Evolutionary conservation across 2,329 filamentous ascomycete species (phyloP).

Genomic region (Colletotrichum liriopes): DNA sequence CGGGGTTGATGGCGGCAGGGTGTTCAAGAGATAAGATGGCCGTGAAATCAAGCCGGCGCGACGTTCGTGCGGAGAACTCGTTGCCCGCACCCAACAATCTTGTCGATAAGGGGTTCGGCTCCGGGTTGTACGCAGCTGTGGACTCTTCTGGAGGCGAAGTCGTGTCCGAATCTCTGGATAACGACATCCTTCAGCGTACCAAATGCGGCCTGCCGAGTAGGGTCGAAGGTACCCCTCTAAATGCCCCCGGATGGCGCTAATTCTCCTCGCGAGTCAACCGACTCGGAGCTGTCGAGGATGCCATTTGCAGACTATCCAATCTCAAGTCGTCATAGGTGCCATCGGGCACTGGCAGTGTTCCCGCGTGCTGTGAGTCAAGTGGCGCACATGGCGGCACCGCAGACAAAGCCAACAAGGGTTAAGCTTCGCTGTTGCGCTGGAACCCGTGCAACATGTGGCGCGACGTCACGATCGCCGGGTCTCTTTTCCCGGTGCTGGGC

Average conservation of each 20-base stretch:
- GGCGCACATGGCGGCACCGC: slow-evolving; percentile 7
- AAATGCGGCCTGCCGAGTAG: background rate
- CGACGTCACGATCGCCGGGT: background rate
- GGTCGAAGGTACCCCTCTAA: background rate
- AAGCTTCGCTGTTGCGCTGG: slow-evolving; percentile 7
- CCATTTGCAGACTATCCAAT: background rate
- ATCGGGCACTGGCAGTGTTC: background rate
- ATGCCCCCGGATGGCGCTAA: slow-evolving; percentile 1
- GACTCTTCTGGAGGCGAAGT: background rate
- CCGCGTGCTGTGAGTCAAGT: slow-evolving; percentile 1
- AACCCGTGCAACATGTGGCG: background rate
- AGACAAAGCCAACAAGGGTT: background rate
- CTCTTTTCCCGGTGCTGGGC: background rate
- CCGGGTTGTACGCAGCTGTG: background rate
- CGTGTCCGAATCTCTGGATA: background rate
- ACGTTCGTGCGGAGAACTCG: background rate
- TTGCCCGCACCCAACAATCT: no score
- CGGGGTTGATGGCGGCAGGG: background rate
- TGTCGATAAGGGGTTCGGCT: background rate
- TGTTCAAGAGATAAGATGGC: slow-evolving; percentile 31
- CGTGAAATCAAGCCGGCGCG: background rate
- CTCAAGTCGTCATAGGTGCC: background rate
- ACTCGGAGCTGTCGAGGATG: background rate
- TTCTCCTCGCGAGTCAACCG: background rate
- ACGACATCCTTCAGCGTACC: background rate